Conservation (phyloP, 768 basidiomycete species). For the Termitomyces sp. region DNA sequence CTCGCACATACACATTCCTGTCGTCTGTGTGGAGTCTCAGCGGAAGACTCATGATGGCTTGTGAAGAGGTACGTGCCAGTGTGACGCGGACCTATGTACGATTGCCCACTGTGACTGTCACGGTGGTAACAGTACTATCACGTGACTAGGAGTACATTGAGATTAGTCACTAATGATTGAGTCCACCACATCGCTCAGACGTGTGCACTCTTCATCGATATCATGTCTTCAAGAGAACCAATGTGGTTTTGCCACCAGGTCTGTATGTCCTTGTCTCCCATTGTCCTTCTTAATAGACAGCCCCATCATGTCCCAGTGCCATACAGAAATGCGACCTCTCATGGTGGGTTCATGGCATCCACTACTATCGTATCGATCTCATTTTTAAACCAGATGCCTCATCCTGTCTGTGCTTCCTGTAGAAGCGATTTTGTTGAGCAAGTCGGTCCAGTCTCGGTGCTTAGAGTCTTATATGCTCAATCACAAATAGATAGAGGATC, state of each 20-base stretch:
- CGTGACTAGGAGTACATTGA: background rate
- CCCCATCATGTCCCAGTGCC: constrained; percentile 49
- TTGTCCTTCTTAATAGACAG: background rate
- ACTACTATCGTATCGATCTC: constrained; percentile 2
- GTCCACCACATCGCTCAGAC: background rate
- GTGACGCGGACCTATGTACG: too few species aligned
- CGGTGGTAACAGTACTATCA: constrained; percentile 6
- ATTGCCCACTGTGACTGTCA: constrained; percentile 2
- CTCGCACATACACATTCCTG: too few species aligned
- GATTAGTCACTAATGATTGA: constrained; percentile 11
- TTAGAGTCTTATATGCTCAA: constrained; percentile 7
- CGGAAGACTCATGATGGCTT: too few species aligned
- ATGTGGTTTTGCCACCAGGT: constrained; percentile 82
- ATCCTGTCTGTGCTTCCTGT: constrained; percentile 83
- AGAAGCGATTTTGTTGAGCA: constrained; percentile 80
- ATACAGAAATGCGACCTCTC: constrained; percentile 83
- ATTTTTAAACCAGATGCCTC: constrained; percentile 52
- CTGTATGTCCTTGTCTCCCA: constrained; percentile 10
- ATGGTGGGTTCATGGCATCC: constrained; percentile 51
- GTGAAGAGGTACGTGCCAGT: too few species aligned
- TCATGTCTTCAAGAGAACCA: constrained; percentile 69
- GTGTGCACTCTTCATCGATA: constrained; percentile 9
- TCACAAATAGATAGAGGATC: constrained; percentile 62
- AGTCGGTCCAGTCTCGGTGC: constrained; percentile 31
- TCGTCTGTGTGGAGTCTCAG: too few species aligned